Evolutionary conservation across 1,139 yeast genomes (phyloP).

Genomic region (Sugiyamaella japonica): DNA sequence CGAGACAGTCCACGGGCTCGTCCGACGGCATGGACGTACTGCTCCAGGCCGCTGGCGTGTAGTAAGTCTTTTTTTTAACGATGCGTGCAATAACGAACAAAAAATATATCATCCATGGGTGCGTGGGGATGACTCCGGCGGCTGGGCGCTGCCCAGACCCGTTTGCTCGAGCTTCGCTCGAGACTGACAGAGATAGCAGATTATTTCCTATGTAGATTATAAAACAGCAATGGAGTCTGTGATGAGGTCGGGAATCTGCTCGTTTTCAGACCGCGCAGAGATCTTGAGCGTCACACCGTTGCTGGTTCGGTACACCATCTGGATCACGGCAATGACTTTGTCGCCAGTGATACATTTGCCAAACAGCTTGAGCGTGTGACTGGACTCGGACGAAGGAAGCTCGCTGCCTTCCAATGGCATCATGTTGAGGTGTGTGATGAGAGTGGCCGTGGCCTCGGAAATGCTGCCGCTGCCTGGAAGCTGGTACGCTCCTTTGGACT

Average conservation of each 20-base stretch:
- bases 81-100: conserved; percentile 11
- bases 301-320: conserved; percentile 70
- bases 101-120: background rate
- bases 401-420: conserved; percentile 82
- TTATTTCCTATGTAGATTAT: conserved; percentile 15
- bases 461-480: conserved; percentile 45
- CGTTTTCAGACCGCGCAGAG: conserved; percentile 64
- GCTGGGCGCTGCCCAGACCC: background rate
- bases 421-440: conserved; percentile 51
- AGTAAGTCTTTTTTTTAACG: conserved; percentile 5
- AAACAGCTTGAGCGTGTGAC: conserved; percentile 73
- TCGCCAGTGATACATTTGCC: conserved; percentile 78
- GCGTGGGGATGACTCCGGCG: too few species aligned
- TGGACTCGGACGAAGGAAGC: conserved; percentile 56
- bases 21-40: conserved; percentile 37
- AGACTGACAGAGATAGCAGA: background rate
- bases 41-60: conserved; percentile 39
- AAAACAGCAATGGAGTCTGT: conserved; percentile 35
- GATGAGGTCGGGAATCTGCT: conserved; percentile 36
- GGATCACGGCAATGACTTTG: conserved; percentile 66
- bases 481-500: conserved; percentile 62
- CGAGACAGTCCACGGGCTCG: conserved; percentile 1
- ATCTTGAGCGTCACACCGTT: conserved; percentile 79
- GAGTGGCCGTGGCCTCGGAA: conserved; percentile 52
- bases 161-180: background rate